Percentiles rank a stretch among this genome's conserved stretches.
These are phyloP conservation scores for Coemansia sp. DNA, from an alignment of 192 early-diverging fungal species.

Conservation along the genomic window DNA sequence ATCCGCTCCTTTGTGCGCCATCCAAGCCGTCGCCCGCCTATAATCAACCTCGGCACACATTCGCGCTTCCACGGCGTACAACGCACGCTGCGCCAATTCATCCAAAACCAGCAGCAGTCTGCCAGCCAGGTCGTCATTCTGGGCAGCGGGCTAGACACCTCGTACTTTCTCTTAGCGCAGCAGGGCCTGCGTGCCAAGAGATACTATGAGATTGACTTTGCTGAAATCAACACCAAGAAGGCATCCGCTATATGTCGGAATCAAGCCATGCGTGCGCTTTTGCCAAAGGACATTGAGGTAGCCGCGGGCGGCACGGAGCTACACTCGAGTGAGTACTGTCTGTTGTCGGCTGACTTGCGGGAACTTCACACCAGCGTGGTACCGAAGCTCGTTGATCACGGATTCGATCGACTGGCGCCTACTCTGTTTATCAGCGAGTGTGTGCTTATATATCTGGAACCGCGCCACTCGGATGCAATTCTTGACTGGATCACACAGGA, in stretches of 20 bases:
- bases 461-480: slow-evolving; percentile 61
- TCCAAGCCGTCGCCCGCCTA: slow-evolving; percentile 71
- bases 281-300: slow-evolving; percentile 29
- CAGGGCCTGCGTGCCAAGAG: slow-evolving; percentile 3
- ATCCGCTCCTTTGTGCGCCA: slow-evolving; percentile 74
- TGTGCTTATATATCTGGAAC: slow-evolving; percentile 84
- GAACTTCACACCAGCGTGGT: slow-evolving; percentile 58
- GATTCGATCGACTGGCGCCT: slow-evolving; percentile 52
- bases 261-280: slow-evolving; percentile 22
- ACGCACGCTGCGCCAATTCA: slow-evolving; percentile 60
- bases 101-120: slow-evolving; percentile 11
- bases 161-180: slow-evolving; percentile 79
- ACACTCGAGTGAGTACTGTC: slow-evolving; percentile 59
- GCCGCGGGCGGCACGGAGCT: slow-evolving; percentile 73
- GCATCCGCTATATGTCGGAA: slow-evolving; percentile 59
- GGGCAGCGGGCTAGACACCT: slow-evolving; percentile 91
- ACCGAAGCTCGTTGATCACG: slow-evolving; percentile 53
- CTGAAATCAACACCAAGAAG: slow-evolving; percentile 81
- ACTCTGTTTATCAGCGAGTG: slow-evolving; percentile 94
- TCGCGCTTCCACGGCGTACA: slow-evolving; percentile 70
- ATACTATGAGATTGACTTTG: slow-evolving; percentile 94
- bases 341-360: slow-evolving; percentile 81
- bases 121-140: slow-evolving; percentile 69
- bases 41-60: slow-evolving; percentile 94
- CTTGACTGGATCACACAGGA: slow-evolving; percentile 64